Percentiles rank a stretch among this genome's conserved stretches.
Evolutionary conservation across 148 eudicot species (phyloP).

Genomic region (Cornus kousa): DNA sequence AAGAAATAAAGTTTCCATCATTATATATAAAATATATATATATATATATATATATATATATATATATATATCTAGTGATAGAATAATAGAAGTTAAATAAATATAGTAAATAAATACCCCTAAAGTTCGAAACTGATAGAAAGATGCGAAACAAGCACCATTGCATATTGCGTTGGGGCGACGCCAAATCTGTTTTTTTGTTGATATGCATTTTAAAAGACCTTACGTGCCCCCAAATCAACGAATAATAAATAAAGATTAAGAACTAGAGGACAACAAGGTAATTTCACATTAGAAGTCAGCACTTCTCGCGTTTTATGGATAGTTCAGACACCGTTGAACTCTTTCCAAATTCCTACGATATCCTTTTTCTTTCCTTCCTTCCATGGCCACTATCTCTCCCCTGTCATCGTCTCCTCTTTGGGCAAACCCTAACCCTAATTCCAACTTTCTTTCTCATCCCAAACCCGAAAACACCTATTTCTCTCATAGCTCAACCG

Average conservation of each 20-base stretch:
- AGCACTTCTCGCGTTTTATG: not conserved
- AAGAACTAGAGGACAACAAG: not conserved
- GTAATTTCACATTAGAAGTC: not conserved
- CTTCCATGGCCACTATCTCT: constrained; percentile 37
- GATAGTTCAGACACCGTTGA: not conserved
- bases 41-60: too few relatives aligned
- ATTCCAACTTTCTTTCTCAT: constrained; percentile 23
- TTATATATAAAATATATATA: too few relatives aligned
- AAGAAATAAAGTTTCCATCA: too few relatives aligned
- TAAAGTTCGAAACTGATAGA: too few relatives aligned
- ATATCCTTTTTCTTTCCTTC: too few relatives aligned
- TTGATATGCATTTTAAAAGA: too few relatives aligned
- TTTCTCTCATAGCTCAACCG: constrained; percentile 17
- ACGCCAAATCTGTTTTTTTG: too few relatives aligned
- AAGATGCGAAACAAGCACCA: too few relatives aligned
- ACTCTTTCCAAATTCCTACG: not conserved
- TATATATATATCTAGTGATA: too few relatives aligned
- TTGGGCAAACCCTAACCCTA: constrained; percentile 31
- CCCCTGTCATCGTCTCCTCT: constrained; percentile 26
- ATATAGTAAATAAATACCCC: too few relatives aligned
- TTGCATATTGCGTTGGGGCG: too few relatives aligned
- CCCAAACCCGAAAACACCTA: not conserved
- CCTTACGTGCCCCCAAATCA: not conserved
- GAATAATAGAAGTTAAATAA: too few relatives aligned
- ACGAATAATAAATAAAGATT: not conserved